Base-by-base conservation (phyloP, 2,329 filamentous ascomycete species). In the Chaetomium strumarium region DNA sequence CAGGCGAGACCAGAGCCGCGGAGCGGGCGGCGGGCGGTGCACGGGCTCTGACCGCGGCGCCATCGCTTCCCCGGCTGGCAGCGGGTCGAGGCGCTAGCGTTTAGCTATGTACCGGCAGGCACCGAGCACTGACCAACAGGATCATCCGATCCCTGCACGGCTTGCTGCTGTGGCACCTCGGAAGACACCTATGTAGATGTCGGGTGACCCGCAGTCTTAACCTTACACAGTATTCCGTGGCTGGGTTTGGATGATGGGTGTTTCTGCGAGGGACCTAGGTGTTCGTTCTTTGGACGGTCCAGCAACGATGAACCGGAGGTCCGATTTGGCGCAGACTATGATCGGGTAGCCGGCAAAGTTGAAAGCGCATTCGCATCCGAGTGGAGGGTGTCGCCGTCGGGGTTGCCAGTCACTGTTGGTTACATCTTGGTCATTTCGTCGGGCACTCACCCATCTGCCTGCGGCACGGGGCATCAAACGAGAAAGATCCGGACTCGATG, bases 1-100 rank as follows among this genome's bases (percentile, higher is more conserved):
- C 37, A 77, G 68, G 43, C 72, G 70, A 29, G 78, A 79, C 63
- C 73, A 73, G 56, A 75, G 72, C 60, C 74, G 69, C 61, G 71
- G 62, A 67, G 72, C 65, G 59, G 68, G 64, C 64, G 76, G 65
- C 67, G 75, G 67, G 55, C 65, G 24, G 24, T 24, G 60, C 64
- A 60, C 58, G 61, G 56, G 64, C 46, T 70, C 65, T 51, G 67
- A 67, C 59, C 64, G 64, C 55, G 68, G 68, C 57, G 67, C 65
- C 69, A 71, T 70, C 12, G 52, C 36, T 16, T 29, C 17, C 47
- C 31, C 44, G 42, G 17, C 47, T 45, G 39, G 34, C 24, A 46
- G 42, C 42, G 44, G 44, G 13, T 16, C 7, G n/a, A 13, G 13
- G n/a, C 37, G 33, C 34, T 43, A 20, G 16, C 38, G 37, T 20